Evolutionary conservation across 106 monocot species (phyloP), one percentile per base, ranked within the genome.

Genomic region (Allium fistulosum): DNA sequence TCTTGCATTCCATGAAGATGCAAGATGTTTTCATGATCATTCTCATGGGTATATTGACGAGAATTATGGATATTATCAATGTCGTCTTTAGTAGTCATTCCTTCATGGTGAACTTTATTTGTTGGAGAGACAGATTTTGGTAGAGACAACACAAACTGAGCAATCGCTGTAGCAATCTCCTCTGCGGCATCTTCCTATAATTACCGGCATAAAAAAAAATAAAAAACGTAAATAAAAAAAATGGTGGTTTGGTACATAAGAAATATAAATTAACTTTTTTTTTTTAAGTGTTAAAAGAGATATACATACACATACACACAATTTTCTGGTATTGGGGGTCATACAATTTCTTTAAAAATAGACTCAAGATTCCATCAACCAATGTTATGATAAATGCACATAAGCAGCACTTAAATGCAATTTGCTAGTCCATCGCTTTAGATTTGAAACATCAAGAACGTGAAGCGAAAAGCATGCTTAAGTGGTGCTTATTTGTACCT

Each of bases 121-220:
- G 9, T 57, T 59, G 28, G 58, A 50, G 10, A 70, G 8, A 75
- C 48, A 9, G 76, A 61, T 66, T 70, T 84, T 10, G 84, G 80
- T 15, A 84, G 62, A 17, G 81, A 75, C 10, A 58, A 67, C 27
- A 85, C 72, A 65, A 85, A 85, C 69, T 81, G 63, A 5, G 72
- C 67, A 51, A 85, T 78, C 59, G 51, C 68, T 63, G 49, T 59
- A n/a, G 81, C 52, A 59, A 85, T 81, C 62, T 85, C 85, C 5
- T 81, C 80, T 49, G 68, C 61, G 18, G 71, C 71, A 75, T 85
- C 85, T 75, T 85, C 85, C 85, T 85, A 66, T 71, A 77, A 46
- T n/a, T 17, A 64, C 49, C 26, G 66, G 46, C 49, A 49, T 16
- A 3, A 59, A n/a, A n/a, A n/a, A n/a, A n/a, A 26, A 7, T 16